Evolutionary conservation across 371 early-diverging fungal species (phyloP).

Genomic region (Coemansia sp.): DNA sequence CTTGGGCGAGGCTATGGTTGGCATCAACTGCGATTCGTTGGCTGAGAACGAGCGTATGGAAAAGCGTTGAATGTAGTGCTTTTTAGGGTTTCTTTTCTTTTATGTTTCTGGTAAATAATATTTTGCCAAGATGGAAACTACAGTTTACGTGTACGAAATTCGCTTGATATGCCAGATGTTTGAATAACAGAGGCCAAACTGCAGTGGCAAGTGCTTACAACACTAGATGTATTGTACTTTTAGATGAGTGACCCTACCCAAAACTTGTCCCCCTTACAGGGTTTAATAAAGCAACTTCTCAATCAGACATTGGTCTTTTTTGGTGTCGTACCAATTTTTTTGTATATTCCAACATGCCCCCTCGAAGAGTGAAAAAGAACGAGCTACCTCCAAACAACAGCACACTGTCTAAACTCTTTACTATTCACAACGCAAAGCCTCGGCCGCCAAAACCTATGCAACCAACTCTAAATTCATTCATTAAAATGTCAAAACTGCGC

Average conservation of each 20-base stretch:
- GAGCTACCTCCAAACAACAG: constrained; percentile 5
- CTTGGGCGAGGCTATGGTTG: constrained; percentile 96
- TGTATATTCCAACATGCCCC: constrained; percentile 2
- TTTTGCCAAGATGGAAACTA: too few species aligned
- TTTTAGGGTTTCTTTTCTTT: too few species aligned
- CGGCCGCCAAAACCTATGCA: constrained; percentile 4
- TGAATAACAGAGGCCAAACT: too few species aligned
- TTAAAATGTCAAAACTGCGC: neutral
- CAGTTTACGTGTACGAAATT: too few species aligned
- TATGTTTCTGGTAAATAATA: too few species aligned
- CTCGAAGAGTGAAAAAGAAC: neutral
- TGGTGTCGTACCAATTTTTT: neutral
- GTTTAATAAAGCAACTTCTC: too few species aligned
- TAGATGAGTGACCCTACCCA: too few species aligned
- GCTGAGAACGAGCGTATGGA: constrained; percentile 45
- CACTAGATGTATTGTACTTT: too few species aligned
- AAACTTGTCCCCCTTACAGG: too few species aligned
- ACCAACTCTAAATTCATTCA: neutral
- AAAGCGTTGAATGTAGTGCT: constrained; percentile 45
- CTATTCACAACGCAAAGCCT: constrained; percentile 3
- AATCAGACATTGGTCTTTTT: too few species aligned
- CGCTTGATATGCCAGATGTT: too few species aligned
- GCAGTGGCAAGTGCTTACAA: too few species aligned
- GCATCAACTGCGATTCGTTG: constrained; percentile 61
- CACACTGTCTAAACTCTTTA: constrained; percentile 17